Percentiles rank a stretch among this genome's conserved stretches.
These are phyloP conservation scores for Pythium angustatum DNA, from an alignment of 352 stramenopile genomes.

Conservation along the genomic window DNA sequence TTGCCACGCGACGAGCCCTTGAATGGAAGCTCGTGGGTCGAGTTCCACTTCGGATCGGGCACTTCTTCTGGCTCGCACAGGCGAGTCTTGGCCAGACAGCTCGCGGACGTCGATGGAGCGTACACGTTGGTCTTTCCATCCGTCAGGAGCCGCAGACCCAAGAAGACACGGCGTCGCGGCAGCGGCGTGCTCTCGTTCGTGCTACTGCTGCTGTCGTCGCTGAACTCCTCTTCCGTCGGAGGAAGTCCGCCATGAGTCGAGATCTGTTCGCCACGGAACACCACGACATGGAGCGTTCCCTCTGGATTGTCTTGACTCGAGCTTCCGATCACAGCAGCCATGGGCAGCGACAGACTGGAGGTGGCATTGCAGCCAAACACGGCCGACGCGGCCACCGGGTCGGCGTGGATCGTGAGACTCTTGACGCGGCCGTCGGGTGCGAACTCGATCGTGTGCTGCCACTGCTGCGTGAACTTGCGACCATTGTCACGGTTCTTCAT, in stretches of 20 bases:
- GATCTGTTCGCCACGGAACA: slow-evolving; percentile 86
- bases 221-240: slow-evolving; percentile 51
- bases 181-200: slow-evolving; percentile 41
- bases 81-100: slow-evolving; percentile 70
- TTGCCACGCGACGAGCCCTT: slow-evolving; percentile 72
- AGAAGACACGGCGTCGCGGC: slow-evolving; percentile 49
- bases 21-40: slow-evolving; percentile 70
- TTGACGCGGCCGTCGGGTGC: slow-evolving; percentile 83
- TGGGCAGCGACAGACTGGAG: slow-evolving; percentile 81
- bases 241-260: slow-evolving; percentile 48
- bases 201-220: slow-evolving; percentile 46
- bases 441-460: slow-evolving; percentile 90
- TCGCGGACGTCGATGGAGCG: slow-evolving; percentile 71
- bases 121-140: slow-evolving; percentile 90
- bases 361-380: slow-evolving; percentile 89
- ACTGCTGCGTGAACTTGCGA: slow-evolving; percentile 89
- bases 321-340: slow-evolving; percentile 82
- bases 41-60: slow-evolving; percentile 80
- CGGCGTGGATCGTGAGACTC: slow-evolving; percentile 82
- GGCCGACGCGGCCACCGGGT: slow-evolving; percentile 81
- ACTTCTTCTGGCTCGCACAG: slow-evolving; percentile 55
- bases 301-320: slow-evolving; percentile 75
- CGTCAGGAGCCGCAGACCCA: slow-evolving; percentile 71
- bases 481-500: slow-evolving; percentile 90
- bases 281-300: slow-evolving; percentile 69